Evolutionary conservation across 345 rosid genomes (phyloP).

Genomic region (Corchorus olitorius): DNA sequence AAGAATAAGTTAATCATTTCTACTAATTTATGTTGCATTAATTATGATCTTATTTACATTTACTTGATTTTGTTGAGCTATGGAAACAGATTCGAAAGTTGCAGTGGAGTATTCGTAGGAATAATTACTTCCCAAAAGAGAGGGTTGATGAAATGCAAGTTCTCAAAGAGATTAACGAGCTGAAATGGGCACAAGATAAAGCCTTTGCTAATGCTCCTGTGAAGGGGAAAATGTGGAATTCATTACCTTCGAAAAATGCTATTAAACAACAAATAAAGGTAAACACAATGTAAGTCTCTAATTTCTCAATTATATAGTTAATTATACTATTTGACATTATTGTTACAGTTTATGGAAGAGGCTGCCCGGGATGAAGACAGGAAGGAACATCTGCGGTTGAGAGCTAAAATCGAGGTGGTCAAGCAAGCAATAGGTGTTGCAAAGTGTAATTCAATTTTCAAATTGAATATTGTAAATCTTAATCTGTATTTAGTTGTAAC

Average conservation of each 20-base stretch:
- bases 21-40: background rate
- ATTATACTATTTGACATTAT: background rate
- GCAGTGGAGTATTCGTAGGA: too few relatives aligned
- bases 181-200: conserved; percentile 3
- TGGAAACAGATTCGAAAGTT: background rate
- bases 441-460: background rate
- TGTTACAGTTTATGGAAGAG: background rate
- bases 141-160: too few relatives aligned
- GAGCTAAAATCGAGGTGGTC: background rate
- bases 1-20: background rate
- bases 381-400: background rate
- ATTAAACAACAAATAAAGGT: conserved; percentile 8
- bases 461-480: too few relatives aligned
- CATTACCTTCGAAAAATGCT: conserved; percentile 12
- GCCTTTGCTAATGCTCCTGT: conserved; percentile 13
- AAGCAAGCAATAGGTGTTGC: background rate
- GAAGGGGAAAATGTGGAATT: conserved; percentile 13
- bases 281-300: background rate
- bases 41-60: background rate
- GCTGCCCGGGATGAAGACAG: background rate
- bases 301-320: background rate
- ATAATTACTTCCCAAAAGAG: too few relatives aligned
- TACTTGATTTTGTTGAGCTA: background rate
- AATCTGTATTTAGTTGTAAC: too few relatives aligned
- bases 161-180: background rate